phyloP scores from a whole-genome alignment of 2,329 filamentous ascomycete genomes.

The Microthyrium microscopicum region DNA sequence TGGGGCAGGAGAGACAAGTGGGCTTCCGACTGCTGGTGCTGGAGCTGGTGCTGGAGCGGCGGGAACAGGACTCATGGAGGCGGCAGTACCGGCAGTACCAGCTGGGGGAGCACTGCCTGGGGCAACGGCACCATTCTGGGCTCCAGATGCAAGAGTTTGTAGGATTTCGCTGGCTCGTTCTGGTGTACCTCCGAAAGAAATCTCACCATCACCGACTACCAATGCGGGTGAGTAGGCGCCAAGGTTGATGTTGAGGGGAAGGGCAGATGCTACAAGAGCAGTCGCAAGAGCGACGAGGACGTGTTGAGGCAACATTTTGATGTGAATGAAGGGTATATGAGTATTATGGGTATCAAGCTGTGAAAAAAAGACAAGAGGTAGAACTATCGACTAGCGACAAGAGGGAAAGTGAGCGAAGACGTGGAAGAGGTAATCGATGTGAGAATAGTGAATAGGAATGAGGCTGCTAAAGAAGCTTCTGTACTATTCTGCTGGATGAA shows the following conservation, averaged over 20 bases:
- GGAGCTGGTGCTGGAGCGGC: conserved; percentile 10
- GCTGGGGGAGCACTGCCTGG: conserved; percentile 8
- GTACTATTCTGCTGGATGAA: no score
- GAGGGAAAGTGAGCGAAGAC: no score
- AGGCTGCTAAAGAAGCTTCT: no score
- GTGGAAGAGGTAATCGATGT: no score
- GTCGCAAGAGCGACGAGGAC: conserved; percentile 18
- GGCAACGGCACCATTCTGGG: conserved; percentile 13
- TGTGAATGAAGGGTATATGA: no score
- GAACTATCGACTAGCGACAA: no score
- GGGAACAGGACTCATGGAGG: not conserved
- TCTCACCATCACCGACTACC: conserved; percentile 38
- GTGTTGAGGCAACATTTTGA: conserved; percentile 21
- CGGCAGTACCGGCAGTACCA: not conserved
- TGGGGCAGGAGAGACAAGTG: not conserved
- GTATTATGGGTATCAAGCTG: no score
- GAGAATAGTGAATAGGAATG: no score
- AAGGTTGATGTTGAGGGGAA: conserved; percentile 36
- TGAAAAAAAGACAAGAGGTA: no score
- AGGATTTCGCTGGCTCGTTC: conserved; percentile 26
- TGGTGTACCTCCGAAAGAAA: conserved; percentile 26
- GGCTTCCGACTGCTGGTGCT: not conserved
- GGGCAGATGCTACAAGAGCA: conserved; percentile 19
- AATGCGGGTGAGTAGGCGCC: conserved; percentile 34
- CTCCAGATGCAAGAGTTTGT: conserved; percentile 28